Percentiles rank a stretch among this genome's conserved stretches.
Conservation (phyloP, 352 stramenopile species). For the Phytophthora kernoviae region DNA sequence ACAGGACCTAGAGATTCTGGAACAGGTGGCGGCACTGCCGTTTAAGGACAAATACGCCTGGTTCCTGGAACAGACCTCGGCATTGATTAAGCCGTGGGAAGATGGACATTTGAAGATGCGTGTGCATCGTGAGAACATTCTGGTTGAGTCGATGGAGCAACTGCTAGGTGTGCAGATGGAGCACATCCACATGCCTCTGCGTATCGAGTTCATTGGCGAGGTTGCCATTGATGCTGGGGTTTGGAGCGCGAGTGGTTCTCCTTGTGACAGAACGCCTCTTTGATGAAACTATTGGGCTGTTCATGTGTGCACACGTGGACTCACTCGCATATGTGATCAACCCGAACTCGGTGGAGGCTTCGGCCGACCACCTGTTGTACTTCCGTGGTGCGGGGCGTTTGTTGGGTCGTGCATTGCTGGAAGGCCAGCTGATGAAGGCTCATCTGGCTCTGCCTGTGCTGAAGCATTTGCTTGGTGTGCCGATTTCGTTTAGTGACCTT, state of each 20-base stretch:
- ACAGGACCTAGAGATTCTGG: slow-evolving; percentile 86
- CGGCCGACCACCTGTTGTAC: slow-evolving; percentile 96
- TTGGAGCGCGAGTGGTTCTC: slow-evolving; percentile 90
- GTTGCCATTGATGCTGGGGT: slow-evolving; percentile 89
- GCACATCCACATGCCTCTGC: slow-evolving; percentile 86
- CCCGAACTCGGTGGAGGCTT: slow-evolving; percentile 79
- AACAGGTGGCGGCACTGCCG: slow-evolving; percentile 81
- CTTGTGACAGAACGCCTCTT: slow-evolving; percentile 88
- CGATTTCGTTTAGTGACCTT: slow-evolving; percentile 90
- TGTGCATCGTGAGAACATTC: slow-evolving; percentile 83
- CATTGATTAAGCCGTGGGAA: slow-evolving; percentile 85
- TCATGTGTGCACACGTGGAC: slow-evolving; percentile 85
- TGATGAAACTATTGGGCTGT: slow-evolving; percentile 86
- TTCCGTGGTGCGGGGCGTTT: slow-evolving; percentile 96
- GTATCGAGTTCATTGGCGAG: slow-evolving; percentile 90
- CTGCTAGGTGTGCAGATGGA: slow-evolving; percentile 85
- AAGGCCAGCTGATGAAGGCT: slow-evolving; percentile 93
- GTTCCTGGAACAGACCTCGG: slow-evolving; percentile 85
- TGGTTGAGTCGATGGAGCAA: slow-evolving; percentile 88
- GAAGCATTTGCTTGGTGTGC: slow-evolving; percentile 82
- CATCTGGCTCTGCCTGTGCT: slow-evolving; percentile 86
- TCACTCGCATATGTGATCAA: slow-evolving; percentile 86
- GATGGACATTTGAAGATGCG: slow-evolving; percentile 87
- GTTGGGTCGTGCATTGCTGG: slow-evolving; percentile 95
- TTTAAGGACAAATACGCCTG: slow-evolving; percentile 91